Conservation (phyloP, 805 yeast species). For the Metschnikowia peoriensis region DNA sequence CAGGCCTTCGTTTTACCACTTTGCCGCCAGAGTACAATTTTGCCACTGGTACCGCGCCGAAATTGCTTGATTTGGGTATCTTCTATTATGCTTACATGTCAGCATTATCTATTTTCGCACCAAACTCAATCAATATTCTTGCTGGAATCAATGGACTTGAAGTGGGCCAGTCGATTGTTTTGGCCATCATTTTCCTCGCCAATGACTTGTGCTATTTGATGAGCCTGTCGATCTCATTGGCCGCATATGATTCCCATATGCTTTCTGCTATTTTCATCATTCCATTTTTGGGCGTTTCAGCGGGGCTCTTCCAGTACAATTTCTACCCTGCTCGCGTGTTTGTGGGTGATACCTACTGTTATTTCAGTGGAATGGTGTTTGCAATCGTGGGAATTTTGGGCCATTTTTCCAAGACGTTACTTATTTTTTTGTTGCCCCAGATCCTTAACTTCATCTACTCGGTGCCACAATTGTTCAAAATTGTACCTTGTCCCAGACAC, state of each 20-base stretch:
- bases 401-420: slow-evolving; percentile 90
- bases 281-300: slow-evolving; percentile 84
- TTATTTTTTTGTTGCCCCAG: slow-evolving; percentile 87
- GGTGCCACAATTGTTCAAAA: slow-evolving; percentile 82
- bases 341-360: slow-evolving; percentile 98
- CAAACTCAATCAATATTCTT: slow-evolving; percentile 90
- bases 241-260: slow-evolving; percentile 77
- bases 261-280: slow-evolving; percentile 75
- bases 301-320: slow-evolving; percentile 73
- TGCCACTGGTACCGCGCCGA: slow-evolving; percentile 37
- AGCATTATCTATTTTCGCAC: slow-evolving; percentile 87
- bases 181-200: slow-evolving; percentile 65
- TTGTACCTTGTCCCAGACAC: slow-evolving; percentile 95
- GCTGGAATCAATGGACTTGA: slow-evolving; percentile 98
- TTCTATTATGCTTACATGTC: slow-evolving; percentile 90
- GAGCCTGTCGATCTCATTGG: slow-evolving; percentile 36
- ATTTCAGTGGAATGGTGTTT: slow-evolving; percentile 97
- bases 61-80: slow-evolving; percentile 69
- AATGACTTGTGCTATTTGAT: slow-evolving; percentile 76
- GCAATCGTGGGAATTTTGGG: slow-evolving; percentile 96
- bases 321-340: slow-evolving; percentile 92
- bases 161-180: slow-evolving; percentile 87
- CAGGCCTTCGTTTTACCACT: slow-evolving; percentile 41
- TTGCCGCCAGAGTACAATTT: slow-evolving; percentile 30
- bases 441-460: slow-evolving; percentile 87